Conservation (phyloP, 1,284 basidiomycete genomes). For the Cutaneotrichosporon mucoides region DNA sequence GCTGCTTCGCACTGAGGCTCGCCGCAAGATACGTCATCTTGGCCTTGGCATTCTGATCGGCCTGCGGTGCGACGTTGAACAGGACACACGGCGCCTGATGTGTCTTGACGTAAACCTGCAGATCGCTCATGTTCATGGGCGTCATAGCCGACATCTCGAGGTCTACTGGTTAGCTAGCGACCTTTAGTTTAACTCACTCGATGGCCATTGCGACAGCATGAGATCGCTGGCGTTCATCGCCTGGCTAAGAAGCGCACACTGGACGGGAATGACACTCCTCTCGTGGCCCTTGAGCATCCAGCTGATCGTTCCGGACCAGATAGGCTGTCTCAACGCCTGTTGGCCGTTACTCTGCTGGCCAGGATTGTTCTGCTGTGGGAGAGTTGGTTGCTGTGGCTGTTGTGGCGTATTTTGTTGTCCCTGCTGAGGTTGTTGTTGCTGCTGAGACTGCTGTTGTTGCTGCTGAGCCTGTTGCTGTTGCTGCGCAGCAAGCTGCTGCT, state of each 20-base stretch:
- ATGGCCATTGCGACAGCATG: slow-evolving; percentile 15
- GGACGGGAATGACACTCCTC: slow-evolving; percentile 17
- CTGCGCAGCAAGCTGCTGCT: slow-evolving; percentile 5
- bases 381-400: too few relatives aligned
- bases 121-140: slow-evolving; percentile 18
- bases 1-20: slow-evolving; percentile 15
- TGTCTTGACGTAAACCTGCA: slow-evolving; percentile 19
- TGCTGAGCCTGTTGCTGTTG: slow-evolving; percentile 2
- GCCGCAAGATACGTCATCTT: slow-evolving; percentile 17
- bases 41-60: slow-evolving; percentile 7
- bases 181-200: slow-evolving; percentile 7
- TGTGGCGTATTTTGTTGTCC: too few relatives aligned
- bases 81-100: slow-evolving; percentile 20
- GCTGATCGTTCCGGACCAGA: slow-evolving; percentile 19
- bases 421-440: background rate
- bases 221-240: slow-evolving; percentile 8
- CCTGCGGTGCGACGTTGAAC: slow-evolving; percentile 10
- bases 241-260: slow-evolving; percentile 14
- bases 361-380: too few relatives aligned
- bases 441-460: background rate
- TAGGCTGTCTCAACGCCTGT: background rate
- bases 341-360: background rate
- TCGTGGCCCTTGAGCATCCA: slow-evolving; percentile 13
- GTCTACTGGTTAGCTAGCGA: background rate
- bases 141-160: slow-evolving; percentile 18